Base-by-base conservation (phyloP, 352 stramenopile species). In the Pythium volutum region DNA sequence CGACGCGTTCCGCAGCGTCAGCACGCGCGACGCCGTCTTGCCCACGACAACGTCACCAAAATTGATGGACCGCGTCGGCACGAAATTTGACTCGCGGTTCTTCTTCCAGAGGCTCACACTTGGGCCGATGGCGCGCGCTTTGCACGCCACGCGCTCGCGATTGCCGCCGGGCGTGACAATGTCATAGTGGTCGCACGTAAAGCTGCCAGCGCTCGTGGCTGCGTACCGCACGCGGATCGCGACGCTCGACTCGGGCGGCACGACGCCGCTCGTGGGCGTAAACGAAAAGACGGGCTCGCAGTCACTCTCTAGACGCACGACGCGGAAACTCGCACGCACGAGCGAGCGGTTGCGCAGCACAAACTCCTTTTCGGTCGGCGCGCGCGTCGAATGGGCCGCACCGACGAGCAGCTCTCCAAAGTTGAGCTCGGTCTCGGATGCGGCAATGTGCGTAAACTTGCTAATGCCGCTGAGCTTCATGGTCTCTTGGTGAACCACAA, bases 141-240 rank as follows among this genome's bases (percentile, higher is more conserved):
- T 85, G 74, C 77, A 96, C 7, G 75, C 87, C 5, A 98, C 68
- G 0, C 70, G 78, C 23, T 92, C 81, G 22, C 70, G 69, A 61
- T 97, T 97, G 5, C 92, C 91, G 33, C 92, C 91, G 0, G 91
- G 89, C 5, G 93, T 97, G 42, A 81, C 59, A 25, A 98, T 82
- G 23, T 96, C 70, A 62, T 96, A 98, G 62, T 95, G 80, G 46
- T 98, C 93, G 36, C 81, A 95, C 9, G 87, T 95, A 64, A 96
- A 97, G 11, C 72, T 93, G 3, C 93, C 93, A 0, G 80, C 77
- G 29, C 85, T 93, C 14, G 88, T 53, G 15, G 93, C 87, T 34
- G 71, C 81, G 63, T 96, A 98, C 3, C 70, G 69, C 20, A 97
- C 79, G 29, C 73, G 85, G 14, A 98, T 69, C 0, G 75, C 57